Evolutionary conservation across 306 rosid species (phyloP), one percentile per base, ranked within the genome.

Genomic region (Gynostemma pentaphyllum): DNA sequence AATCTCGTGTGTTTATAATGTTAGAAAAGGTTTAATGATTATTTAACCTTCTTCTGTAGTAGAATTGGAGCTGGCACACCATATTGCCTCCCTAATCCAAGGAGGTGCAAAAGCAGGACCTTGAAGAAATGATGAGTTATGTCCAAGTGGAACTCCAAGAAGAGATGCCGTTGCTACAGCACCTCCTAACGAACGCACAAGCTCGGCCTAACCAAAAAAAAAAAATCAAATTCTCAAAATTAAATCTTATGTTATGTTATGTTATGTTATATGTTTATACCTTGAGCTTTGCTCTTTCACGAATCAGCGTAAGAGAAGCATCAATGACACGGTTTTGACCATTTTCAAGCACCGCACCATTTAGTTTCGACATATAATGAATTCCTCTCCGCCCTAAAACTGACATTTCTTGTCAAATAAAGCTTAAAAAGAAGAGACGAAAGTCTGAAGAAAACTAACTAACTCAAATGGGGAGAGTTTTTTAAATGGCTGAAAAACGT

Each of bases 81-180:
- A 88, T 67, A 92, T 92, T 36, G 99, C 99, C 81, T 92, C 99
- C 71, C 95, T 69, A 62, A 92, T 92, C 63, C 88, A 83, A 47
- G 99, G 96, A 78, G 96, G 99, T 0, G 96, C 96, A 79, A 92
- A 92, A 11, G 96, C 96, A 34, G 99, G 99, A 29, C 99, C 99
- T 74, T 92, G 99, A 68, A 92, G 89, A 72, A 92, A 92, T 21
- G 99, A 92, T 39, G 96, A 92, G 80, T 92, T 88, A 46, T 92
- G 99, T 70, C 99, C 99, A 52, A 92, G 54, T 48, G 99, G 99
- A 70, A 92, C 90, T 45, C 99, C 99, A 14, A 92, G 88, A 75
- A 92, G 90, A 3, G 95, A 76, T n/a, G 98, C 64, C 4, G 94
- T 79, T 28, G 96, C 96, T 37, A 52, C 18, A 26, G 94, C 72